Percentiles rank a stretch among this genome's conserved stretches.
Conservation (phyloP, 805 yeast species). For the Myxozyma melibiosi region DNA sequence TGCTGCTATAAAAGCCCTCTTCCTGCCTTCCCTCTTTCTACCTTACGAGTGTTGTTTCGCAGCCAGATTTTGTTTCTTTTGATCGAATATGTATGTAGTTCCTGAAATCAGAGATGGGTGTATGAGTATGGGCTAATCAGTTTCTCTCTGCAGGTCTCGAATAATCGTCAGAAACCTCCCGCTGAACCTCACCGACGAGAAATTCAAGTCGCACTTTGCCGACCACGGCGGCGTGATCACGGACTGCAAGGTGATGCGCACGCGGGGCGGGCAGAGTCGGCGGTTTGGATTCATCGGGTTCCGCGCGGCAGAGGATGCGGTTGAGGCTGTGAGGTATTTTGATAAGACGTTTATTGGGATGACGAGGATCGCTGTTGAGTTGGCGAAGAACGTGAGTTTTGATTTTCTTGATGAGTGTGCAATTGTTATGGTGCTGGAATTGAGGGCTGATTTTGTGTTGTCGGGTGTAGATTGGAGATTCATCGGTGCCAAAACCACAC, state of each 20-base stretch:
- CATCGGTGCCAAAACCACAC: constrained; percentile 13
- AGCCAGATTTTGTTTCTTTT: neutral
- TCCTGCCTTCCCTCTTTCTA: neutral
- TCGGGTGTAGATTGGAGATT: constrained; percentile 21
- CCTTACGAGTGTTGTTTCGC: too few relatives aligned
- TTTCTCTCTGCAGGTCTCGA: constrained; percentile 55
- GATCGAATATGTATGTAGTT: neutral
- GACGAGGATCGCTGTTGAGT: constrained; percentile 70
- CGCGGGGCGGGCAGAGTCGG: constrained; percentile 82
- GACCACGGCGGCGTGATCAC: constrained; percentile 63
- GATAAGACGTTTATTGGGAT: constrained; percentile 82
- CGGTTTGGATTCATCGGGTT: constrained; percentile 93
- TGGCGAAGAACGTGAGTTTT: constrained; percentile 63
- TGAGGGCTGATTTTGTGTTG: neutral
- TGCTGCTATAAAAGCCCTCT: neutral
- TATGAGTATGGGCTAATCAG: neutral
- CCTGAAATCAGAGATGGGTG: neutral
- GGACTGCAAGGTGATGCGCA: constrained; percentile 83
- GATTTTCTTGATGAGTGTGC: too few relatives aligned
- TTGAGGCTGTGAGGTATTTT: constrained; percentile 72
- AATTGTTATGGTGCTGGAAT: too few relatives aligned
- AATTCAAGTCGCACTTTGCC: constrained; percentile 65
- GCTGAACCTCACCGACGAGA: constrained; percentile 70
- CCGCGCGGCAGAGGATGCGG: constrained; percentile 72
- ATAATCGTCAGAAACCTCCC: constrained; percentile 91